These are phyloP conservation scores for Ceratobasidium sp. DNA, from an alignment of 1,284 basidiomycete genomes.

Conservation along the genomic window DNA sequence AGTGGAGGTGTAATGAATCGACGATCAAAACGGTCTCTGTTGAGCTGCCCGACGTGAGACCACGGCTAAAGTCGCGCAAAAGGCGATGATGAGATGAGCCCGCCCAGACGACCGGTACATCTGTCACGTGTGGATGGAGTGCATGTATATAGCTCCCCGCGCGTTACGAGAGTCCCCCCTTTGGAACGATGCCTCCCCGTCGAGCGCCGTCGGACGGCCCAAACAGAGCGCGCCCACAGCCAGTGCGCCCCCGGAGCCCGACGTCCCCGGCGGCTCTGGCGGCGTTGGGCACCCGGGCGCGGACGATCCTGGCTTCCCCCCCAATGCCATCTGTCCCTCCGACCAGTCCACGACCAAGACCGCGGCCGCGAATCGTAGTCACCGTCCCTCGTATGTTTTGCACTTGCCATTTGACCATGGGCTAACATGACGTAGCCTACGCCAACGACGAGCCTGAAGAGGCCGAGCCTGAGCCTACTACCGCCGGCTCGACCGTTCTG, in stretches of 20 bases:
- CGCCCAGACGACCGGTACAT: too few relatives aligned
- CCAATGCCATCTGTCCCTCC: conserved; percentile 6
- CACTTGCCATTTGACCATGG: background rate
- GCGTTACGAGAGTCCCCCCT: background rate
- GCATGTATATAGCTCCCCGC: background rate
- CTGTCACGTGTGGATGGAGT: background rate
- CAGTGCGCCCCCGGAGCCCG: conserved; percentile 3
- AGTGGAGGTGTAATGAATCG: background rate
- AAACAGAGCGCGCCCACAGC: background rate
- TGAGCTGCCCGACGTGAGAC: conserved; percentile 21
- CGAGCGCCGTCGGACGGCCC: conserved; percentile 12
- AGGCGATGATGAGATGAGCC: background rate
- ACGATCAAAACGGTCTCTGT: background rate
- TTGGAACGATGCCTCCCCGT: conserved; percentile 23
- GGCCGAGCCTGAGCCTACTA: conserved; percentile 17
- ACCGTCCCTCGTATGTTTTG: conserved; percentile 26
- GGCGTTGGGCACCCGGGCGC: conserved; percentile 1
- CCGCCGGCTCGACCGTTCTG: background rate
- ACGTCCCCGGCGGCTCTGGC: conserved; percentile 1
- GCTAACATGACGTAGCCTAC: conserved; percentile 6
- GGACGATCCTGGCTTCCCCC: conserved; percentile 15
- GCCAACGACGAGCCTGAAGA: conserved; percentile 26
- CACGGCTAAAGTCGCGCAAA: conserved; percentile 22
- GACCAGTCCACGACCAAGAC: background rate
- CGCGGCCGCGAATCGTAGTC: conserved; percentile 15